Evolutionary conservation across 768 basidiomycete species (phyloP), one percentile per base, ranked within the genome.

Genomic region (Suillus placidus): DNA sequence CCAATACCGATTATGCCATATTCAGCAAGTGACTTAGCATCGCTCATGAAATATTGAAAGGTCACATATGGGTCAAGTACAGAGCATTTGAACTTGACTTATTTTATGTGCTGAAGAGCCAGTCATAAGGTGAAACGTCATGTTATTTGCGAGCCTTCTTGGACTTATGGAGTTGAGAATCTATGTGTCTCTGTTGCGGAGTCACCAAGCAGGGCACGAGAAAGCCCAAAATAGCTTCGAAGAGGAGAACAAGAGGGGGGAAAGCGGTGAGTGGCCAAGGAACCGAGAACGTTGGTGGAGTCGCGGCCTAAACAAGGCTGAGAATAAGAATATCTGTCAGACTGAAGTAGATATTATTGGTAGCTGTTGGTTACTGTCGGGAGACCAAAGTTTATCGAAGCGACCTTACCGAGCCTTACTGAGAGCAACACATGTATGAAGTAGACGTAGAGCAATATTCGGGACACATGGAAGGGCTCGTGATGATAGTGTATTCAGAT

Each of bases 311-410:
- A 42, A 45, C 52, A 49, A 43, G 57, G 56, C 49, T n/a, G 66
- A 64, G 60, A 60, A 67, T 45, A 45, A 38, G 47, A 65, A 64
- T 6, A 58, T 43, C 54, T 66, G 66, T 64, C 66, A 64, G 6
- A 18, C 32, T n/a, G 42, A 49, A 63, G 55, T 51, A 38, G 16
- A 57, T 5, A 23, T 23, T 57, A 16, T 30, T 40, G 38, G 57
- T 38, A 20, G 40, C 10, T 20, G 57, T 64, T 64, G 45, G 57
- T 34, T 55, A 61, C 37, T 40, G 5, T 65, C 38, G 47, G 60
- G 32, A 30, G 23, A 65, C 13, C 34, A 16, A 43, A 47, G 43
- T 14, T 13, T 35, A 34, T 26, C 6, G 37, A 54, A 30, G 26
- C 12, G 20, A 52, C 30, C 37, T 62, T 40, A 30, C 18, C 54